phyloP scores from a whole-genome alignment of 2,329 filamentous ascomycete genomes.

The Ophiostoma ips region DNA sequence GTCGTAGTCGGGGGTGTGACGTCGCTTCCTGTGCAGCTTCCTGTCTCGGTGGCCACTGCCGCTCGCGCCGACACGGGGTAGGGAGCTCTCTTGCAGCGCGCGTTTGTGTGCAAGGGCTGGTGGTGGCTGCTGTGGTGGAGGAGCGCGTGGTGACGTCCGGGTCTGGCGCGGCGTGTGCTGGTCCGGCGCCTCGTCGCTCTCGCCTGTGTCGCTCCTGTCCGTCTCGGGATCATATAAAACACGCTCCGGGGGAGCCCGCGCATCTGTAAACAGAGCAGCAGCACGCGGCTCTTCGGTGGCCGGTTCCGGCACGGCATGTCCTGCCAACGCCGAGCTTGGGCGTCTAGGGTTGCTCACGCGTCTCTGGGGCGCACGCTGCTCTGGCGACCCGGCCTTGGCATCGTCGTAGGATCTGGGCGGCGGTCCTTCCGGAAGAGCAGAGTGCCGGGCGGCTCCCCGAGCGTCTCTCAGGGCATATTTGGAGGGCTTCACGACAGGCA shows the following conservation, averaged over 20 bases:
- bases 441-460: constrained; percentile 15
- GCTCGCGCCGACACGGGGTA: constrained; percentile 7
- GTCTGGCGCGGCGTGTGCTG: constrained; percentile 16
- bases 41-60: constrained; percentile 6
- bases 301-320: constrained; percentile 10
- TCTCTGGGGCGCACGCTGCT: constrained; percentile 8
- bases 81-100: constrained; percentile 13
- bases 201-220: constrained; percentile 16
- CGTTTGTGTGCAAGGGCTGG: constrained; percentile 15
- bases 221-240: constrained; percentile 10
- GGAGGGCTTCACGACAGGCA: constrained; percentile 18
- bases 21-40: constrained; percentile 25
- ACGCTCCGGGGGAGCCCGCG: constrained; percentile 11
- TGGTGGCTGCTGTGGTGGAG: constrained; percentile 4
- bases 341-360: constrained; percentile 5
- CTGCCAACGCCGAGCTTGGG: background rate
- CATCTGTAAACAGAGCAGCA: constrained; percentile 17
- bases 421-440: constrained; percentile 12
- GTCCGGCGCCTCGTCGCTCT: constrained; percentile 18
- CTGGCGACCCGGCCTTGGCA: constrained; percentile 12
- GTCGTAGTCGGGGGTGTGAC: constrained; percentile 39
- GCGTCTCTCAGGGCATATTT: constrained; percentile 28
- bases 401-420: constrained; percentile 7
- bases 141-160: constrained; percentile 2
- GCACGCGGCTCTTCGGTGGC: constrained; percentile 18